phyloP scores from a whole-genome alignment of 345 rosid species.

The Murraya paniculata region DNA sequence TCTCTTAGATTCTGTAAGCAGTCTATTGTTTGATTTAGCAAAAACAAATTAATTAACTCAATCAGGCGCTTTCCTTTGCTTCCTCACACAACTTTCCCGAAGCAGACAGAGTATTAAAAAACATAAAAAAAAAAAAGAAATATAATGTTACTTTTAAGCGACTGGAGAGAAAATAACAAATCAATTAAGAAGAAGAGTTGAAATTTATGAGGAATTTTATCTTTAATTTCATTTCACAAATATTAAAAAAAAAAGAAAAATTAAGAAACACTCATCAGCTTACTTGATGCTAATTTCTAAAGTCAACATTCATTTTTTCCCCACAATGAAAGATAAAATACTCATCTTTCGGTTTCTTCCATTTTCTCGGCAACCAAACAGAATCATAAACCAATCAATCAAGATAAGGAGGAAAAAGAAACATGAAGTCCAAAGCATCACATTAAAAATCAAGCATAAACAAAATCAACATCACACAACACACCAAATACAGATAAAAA shows the following conservation, averaged over 20 bases:
- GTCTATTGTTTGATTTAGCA: not conserved
- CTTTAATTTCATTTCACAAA: not conserved
- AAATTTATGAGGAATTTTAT: not conserved
- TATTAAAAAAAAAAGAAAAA: not conserved
- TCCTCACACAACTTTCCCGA: not conserved
- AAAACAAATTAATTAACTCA: not conserved
- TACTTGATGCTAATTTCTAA: not conserved
- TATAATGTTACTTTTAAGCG: too few relatives aligned
- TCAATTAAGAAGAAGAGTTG: not conserved
- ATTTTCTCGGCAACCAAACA: constrained; percentile 16
- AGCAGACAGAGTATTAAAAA: not conserved
- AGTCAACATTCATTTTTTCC: not conserved
- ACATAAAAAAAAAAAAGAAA: too few relatives aligned
- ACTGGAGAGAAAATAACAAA: too few relatives aligned
- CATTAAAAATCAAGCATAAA: not conserved
- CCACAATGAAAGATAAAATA: not conserved
- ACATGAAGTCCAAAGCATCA: not conserved
- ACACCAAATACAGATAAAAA: not conserved
- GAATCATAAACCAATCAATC: not conserved
- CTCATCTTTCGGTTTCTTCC: not conserved
- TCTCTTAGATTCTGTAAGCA: not conserved
- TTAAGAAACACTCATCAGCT: not conserved
- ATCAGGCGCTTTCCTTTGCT: not conserved
- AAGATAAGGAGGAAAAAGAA: too few relatives aligned
- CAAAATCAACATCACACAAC: not conserved